A percentile compares a stretch with the other conserved stretches of the same genome.
phyloP scores from a whole-genome alignment of 371 early-diverging fungal species.

The Apophysomyces ossiformis region DNA sequence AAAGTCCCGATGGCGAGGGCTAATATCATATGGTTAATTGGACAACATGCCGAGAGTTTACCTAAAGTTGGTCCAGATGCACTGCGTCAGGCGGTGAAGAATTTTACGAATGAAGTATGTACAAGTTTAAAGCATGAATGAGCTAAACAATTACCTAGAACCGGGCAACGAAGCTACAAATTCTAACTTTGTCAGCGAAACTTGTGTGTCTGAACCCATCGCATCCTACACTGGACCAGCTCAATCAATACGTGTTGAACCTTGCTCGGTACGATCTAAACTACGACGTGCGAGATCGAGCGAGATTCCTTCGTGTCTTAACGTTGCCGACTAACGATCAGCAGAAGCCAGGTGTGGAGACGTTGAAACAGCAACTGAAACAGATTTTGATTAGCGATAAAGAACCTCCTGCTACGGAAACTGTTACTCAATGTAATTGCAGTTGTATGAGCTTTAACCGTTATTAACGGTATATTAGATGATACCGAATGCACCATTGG shows the following conservation, averaged over 20 bases:
- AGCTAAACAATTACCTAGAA: constrained; percentile 34
- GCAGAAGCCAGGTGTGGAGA: constrained; percentile 44
- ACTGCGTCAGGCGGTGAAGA: constrained; percentile 75
- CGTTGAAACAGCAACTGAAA: constrained; percentile 49
- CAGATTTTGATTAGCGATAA: constrained; percentile 58
- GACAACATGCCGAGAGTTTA: constrained; percentile 70
- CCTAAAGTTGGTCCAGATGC: constrained; percentile 80
- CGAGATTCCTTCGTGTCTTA: constrained; percentile 79
- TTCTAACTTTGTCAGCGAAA: constrained; percentile 81
- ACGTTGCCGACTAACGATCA: constrained; percentile 51
- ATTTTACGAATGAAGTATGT: constrained; percentile 70
- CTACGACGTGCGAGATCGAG: constrained; percentile 92
- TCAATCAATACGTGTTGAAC: constrained; percentile 78
- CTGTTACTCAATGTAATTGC: constrained; percentile 28
- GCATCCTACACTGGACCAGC: constrained; percentile 47
- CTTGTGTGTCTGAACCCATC: constrained; percentile 58
- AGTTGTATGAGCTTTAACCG: constrained; percentile 8
- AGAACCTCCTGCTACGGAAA: constrained; percentile 53
- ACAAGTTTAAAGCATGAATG: neutral
- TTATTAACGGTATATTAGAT: constrained; percentile 31
- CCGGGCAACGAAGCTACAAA: constrained; percentile 76
- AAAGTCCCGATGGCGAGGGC: constrained; percentile 72
- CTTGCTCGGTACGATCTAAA: constrained; percentile 88
- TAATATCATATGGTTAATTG: constrained; percentile 85
- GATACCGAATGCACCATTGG: constrained; percentile 74